Base-by-base conservation (phyloP, 2,329 filamentous ascomycete genomes). In the Fusarium marasasianum region DNA sequence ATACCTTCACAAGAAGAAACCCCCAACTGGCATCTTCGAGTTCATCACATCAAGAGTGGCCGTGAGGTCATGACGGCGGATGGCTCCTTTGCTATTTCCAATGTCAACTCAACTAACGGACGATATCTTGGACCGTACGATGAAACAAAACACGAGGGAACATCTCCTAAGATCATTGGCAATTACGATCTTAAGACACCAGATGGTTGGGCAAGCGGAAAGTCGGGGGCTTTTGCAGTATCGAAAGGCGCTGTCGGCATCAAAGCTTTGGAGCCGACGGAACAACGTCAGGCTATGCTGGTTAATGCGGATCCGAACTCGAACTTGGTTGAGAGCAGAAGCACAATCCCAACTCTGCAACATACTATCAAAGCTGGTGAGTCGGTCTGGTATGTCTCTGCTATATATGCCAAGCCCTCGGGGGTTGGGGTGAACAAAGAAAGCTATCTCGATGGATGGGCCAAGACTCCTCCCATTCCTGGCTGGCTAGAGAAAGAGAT, bases 281-380 rank as follows among this genome's bases (percentile, higher is more conserved):
- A 83, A 13, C 82, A 79, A 20, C 85, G 92, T 26, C 82, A 81
- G 61, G 93, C 92, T 7, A 91, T 88, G 79, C 85, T 94, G 33
- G 89, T 95, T 54, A 91, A 94, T 65, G 92, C 92, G 17, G 93
- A 95, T 79, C 92, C 93, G 12, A 95, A 95, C 83, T 93, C 91
- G 54, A 95, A 95, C 81, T 83, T 95, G 40, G 86, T 94, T 6
- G 91, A 94, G 82, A 90, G 91, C 66, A 85, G 93, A 66, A 94
- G 92, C 8, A 87, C 92, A 47, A 88, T 95, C 75, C 93, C 93
- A 31, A 91, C 91, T 37, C 81, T 95, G 77, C 89, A 91, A 78
- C 86, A 88, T 71, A 90, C 89, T 33, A 80, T 95, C 41, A 83
- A 84, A 60, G 84, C 86, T 50, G 91, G 89, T 1, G 84, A 89